phyloP scores from a whole-genome alignment of 441 rosid species.

The Populus hybrid region DNA sequence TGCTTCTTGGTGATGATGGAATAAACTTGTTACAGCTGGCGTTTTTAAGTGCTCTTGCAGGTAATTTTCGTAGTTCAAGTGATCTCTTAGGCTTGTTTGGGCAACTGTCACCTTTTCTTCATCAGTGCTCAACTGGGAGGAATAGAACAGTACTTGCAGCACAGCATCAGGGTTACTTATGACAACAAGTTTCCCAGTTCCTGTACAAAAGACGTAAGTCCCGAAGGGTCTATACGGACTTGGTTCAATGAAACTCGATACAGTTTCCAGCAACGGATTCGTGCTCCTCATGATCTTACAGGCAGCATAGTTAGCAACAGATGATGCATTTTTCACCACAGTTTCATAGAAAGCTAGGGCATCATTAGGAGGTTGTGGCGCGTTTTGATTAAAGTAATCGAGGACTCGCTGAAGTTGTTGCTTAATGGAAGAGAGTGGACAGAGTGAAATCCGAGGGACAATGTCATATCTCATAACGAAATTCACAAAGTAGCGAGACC shows the following conservation, averaged over 20 bases:
- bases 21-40: conserved; percentile 24
- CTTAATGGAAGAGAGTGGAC: conserved; percentile 44
- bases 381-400: conserved; percentile 26
- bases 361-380: conserved; percentile 11
- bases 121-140: conserved; percentile 45
- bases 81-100: conserved; percentile 42
- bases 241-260: conserved; percentile 50
- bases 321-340: conserved; percentile 51
- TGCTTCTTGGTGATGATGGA: conserved; percentile 27
- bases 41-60: conserved; percentile 30
- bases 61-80: conserved; percentile 38
- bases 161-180: conserved; percentile 67
- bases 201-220: conserved; percentile 57
- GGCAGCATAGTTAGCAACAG: conserved; percentile 50
- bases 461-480: conserved; percentile 69
- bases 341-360: conserved; percentile 26
- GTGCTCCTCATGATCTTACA: conserved; percentile 59
- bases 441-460: conserved; percentile 62
- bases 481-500: conserved; percentile 62
- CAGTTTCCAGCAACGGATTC: conserved; percentile 50
- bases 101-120: conserved; percentile 32
- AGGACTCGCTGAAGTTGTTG: conserved; percentile 35
- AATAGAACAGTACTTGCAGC: conserved; percentile 65
- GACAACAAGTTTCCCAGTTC: conserved; percentile 38
- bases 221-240: conserved; percentile 86